Conservation (phyloP, 257 asterid species). For the Nyctanthes arbortristis region DNA sequence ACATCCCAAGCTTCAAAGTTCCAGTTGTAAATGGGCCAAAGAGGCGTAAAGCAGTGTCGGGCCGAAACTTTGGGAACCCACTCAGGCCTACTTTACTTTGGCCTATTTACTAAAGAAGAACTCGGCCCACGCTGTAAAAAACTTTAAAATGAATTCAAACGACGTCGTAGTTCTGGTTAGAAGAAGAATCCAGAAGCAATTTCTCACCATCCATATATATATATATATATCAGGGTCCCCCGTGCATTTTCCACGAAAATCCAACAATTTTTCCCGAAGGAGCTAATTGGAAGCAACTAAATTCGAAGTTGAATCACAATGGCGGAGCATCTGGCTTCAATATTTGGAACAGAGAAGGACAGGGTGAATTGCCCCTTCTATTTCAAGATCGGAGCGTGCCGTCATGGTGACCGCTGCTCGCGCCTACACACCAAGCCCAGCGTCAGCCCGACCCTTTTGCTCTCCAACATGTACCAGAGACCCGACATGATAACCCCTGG, state of each 20-base stretch:
- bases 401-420: conserved; percentile 97
- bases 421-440: conserved; percentile 95
- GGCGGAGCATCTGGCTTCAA: conserved; percentile 96
- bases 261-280: not conserved
- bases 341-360: conserved; percentile 89
- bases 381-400: conserved; percentile 95
- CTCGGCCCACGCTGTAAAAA: too few species aligned
- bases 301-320: conserved; percentile 21
- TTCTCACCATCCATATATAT: not conserved
- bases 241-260: too few species aligned
- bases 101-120: too few species aligned
- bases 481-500: conserved; percentile 99
- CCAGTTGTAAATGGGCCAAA: too few species aligned
- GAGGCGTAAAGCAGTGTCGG: too few species aligned
- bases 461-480: conserved; percentile 92
- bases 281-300: conserved; percentile 23
- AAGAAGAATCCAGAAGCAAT: conserved; percentile 12
- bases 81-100: too few species aligned
- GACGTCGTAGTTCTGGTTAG: not conserved
- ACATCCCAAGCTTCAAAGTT: too few species aligned
- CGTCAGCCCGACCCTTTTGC: conserved; percentile 80
- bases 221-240: not conserved
- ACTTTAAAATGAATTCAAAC: not conserved
- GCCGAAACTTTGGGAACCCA: too few species aligned
- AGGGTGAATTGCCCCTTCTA: conserved; percentile 95